Evolutionary conservation across 1,284 basidiomycete genomes (phyloP), one percentile per base, ranked within the genome.

Genomic region (Laetiporus sulphureus): DNA sequence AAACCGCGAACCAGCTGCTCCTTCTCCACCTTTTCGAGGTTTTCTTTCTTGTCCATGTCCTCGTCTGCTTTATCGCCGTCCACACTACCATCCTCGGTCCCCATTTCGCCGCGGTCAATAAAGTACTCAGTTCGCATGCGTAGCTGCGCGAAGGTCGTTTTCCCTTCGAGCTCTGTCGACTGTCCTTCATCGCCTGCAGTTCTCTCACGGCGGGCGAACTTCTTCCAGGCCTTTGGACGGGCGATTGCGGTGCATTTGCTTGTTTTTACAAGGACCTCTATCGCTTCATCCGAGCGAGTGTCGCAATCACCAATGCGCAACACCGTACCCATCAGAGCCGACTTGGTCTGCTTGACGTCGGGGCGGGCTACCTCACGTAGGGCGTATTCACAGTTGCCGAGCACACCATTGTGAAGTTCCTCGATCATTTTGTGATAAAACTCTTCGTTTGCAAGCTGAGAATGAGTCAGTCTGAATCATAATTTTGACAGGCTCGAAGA

Each of bases 191-290:
- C 62, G 16, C 54, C 49, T 3, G 51, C 56, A n/a, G 59, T 59
- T 42, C 55, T 33, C 53, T 62, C 32, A 44, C 67, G 38, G 49
- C 75, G 64, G 38, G 73, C 76, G 55, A 89, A 90, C 57, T 87
- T 89, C 62, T 89, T 91, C 75, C 86, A 83, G n/a, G 79, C 65
- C 45, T 88, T 84, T 0, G 91, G 83, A 15, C 79, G 70, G 2
- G 76, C 75, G 23, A 80, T 58, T 21, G 85, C 78, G 0, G 91
- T 94, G 47, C 83, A 87, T 64, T 98, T 98, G 55, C 80, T 85
- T 29, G 83, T 74, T 55, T 83, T 83, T 54, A 97, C 73, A 1
- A 70, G 64, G 42, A 98, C 76, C 54, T 82, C 79, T 36, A 96
- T 66, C 0, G 88, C 81, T 55, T 89, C 78, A 2, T 79, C 77